Evolutionary conservation across 2,329 filamentous ascomycete species (phyloP).

Genomic region (Trichoderma polysporum): DNA sequence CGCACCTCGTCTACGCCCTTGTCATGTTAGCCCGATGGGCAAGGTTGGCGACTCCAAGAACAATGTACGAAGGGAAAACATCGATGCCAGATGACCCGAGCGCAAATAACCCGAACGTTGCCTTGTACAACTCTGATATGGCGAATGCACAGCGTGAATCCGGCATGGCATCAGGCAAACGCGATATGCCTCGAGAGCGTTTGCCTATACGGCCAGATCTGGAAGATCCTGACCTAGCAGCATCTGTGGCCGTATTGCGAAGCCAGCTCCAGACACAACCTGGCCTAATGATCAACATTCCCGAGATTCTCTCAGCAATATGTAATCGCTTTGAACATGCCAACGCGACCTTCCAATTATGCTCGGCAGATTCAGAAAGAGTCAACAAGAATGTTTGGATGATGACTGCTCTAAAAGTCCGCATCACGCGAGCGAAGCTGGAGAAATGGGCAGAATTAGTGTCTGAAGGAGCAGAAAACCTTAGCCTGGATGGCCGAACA

Average conservation of each 20-base stretch:
- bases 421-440: conserved; percentile 46
- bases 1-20: conserved; percentile 51
- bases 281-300: conserved; percentile 46
- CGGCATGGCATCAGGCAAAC: neutral
- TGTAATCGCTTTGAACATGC: conserved; percentile 45
- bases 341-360: conserved; percentile 37
- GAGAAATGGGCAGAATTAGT: conserved; percentile 50
- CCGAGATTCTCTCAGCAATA: conserved; percentile 43
- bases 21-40: conserved; percentile 53
- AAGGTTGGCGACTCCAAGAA: conserved; percentile 43
- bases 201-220: conserved; percentile 26
- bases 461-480: conserved; percentile 35
- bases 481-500: conserved; percentile 23
- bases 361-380: conserved; percentile 32
- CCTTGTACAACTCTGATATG: conserved; percentile 28
- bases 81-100: conserved; percentile 31
- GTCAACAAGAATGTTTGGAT: conserved; percentile 50
- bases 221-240: conserved; percentile 41
- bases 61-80: conserved; percentile 27
- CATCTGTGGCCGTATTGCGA: conserved; percentile 42
- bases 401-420: conserved; percentile 47
- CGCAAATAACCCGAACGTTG: conserved; percentile 23
- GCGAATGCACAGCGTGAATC: conserved; percentile 10
- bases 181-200: neutral
- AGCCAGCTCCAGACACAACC: conserved; percentile 45